Evolutionary conservation across 768 basidiomycete genomes (phyloP).

Genomic region (Mycena kentingensis): DNA sequence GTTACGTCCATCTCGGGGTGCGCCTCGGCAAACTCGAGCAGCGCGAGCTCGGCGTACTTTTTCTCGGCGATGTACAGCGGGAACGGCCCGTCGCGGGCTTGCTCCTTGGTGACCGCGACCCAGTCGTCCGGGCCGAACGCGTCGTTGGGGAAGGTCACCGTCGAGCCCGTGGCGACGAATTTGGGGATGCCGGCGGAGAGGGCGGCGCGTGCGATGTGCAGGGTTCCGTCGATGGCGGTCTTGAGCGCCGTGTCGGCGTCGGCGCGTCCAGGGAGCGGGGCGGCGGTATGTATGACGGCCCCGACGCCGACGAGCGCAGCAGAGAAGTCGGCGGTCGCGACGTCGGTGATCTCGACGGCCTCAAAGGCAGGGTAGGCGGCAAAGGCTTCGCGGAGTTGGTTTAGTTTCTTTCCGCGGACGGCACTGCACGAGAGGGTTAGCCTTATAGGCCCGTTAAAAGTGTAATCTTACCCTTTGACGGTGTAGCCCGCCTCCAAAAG

Average conservation of each 20-base stretch:
- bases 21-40: conserved; percentile 15
- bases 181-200: conserved; percentile 26
- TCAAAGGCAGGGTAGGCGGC: conserved; percentile 18
- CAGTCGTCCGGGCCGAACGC: conserved; percentile 14
- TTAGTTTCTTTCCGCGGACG: conserved; percentile 21
- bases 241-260: conserved; percentile 8
- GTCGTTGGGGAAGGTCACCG: conserved; percentile 15
- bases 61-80: conserved; percentile 10
- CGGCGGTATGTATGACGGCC: conserved; percentile 6
- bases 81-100: conserved; percentile 12
- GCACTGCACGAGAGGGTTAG: conserved; percentile 5
- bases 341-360: conserved; percentile 20
- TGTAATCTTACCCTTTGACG: conserved; percentile 11
- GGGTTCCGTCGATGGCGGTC: conserved; percentile 30
- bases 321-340: conserved; percentile 18
- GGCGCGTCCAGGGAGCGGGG: conserved; percentile 10
- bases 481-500: conserved; percentile 20
- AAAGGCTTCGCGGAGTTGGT: conserved; percentile 17
- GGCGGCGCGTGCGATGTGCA: conserved; percentile 31
- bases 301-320: conserved; percentile 10
- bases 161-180: conserved; percentile 26
- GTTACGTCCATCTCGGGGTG: conserved; percentile 24
- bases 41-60: conserved; percentile 15
- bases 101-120: conserved; percentile 11
- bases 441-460: background rate